Evolutionary conservation across 495 filamentous ascomycete genomes (phyloP).

Genomic region (Tuber brumale): DNA sequence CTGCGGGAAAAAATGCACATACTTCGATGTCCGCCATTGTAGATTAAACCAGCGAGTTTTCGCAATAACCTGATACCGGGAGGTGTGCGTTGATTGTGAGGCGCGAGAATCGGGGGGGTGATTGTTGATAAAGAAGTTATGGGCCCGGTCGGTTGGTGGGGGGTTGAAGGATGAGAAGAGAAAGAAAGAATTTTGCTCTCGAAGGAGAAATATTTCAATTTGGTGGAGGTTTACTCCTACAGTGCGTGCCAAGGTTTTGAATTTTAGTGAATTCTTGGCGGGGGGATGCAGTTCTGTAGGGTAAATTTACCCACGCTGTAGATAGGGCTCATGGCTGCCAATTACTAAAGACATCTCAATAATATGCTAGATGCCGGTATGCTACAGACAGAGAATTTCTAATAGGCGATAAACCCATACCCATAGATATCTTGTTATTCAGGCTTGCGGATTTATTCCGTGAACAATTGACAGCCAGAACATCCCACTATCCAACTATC

Average conservation of each 20-base stretch:
- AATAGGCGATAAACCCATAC: neutral
- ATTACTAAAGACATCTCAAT: neutral
- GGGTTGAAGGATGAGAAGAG: neutral
- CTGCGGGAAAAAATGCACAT: neutral
- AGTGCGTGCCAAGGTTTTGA: neutral
- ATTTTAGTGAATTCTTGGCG: neutral
- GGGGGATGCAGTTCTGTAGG: neutral
- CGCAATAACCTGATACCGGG: neutral
- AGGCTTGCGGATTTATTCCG: neutral
- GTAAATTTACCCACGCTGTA: neutral
- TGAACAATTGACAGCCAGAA: neutral
- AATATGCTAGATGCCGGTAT: neutral
- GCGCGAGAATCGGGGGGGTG: neutral
- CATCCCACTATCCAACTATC: neutral
- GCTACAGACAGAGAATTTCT: neutral
- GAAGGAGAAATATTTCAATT: neutral
- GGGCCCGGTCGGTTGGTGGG: neutral
- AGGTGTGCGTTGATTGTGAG: neutral
- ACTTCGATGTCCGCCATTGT: constrained; percentile 39
- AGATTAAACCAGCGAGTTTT: neutral
- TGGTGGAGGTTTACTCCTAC: neutral
- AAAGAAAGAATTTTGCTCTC: neutral
- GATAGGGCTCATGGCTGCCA: neutral
- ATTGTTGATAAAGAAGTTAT: neutral
- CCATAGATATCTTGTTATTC: neutral